These are phyloP conservation scores for Exophiala xenobiotica DNA, from an alignment of 2,329 filamentous ascomycete species.

Conservation along the genomic window DNA sequence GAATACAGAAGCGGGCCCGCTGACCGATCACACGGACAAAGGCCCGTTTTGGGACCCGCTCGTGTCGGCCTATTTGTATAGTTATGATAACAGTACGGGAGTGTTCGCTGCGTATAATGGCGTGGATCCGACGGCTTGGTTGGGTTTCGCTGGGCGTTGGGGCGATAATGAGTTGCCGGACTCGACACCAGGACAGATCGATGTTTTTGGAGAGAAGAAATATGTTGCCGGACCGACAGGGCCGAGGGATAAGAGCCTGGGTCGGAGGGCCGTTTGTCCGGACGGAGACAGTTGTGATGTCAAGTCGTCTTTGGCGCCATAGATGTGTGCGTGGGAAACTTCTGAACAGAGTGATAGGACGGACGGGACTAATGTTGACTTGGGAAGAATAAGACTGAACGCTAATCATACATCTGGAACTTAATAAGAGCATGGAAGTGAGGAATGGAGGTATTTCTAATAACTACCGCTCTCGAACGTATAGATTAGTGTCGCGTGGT, in stretches of 20 bases:
- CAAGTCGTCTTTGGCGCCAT: conserved; percentile 5
- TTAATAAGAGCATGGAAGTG: too few relatives aligned
- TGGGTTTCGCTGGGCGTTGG: conserved; percentile 61
- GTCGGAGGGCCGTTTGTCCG: conserved; percentile 58
- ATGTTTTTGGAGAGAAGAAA: conserved; percentile 54
- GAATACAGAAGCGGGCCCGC: conserved; percentile 51
- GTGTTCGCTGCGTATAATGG: conserved; percentile 51
- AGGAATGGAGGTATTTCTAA: too few relatives aligned
- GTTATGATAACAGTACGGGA: conserved; percentile 44
- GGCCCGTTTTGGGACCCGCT: conserved; percentile 63
- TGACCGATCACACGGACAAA: conserved; percentile 56
- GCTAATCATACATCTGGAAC: too few relatives aligned
- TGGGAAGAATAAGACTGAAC: too few relatives aligned
- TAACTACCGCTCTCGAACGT: too few relatives aligned
- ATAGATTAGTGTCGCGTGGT: too few relatives aligned
- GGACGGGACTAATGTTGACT: too few relatives aligned
- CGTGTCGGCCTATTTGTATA: conserved; percentile 56
- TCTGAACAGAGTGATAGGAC: too few relatives aligned
- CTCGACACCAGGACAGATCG: conserved; percentile 43
- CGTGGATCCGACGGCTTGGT: conserved; percentile 52
- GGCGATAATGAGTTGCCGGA: conserved; percentile 60
- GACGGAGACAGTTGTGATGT: conserved; percentile 15
- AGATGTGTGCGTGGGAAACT: not conserved
- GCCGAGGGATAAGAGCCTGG: conserved; percentile 59
- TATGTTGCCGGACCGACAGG: conserved; percentile 61